Percentiles rank a stretch among this genome's conserved stretches.
Conservation (phyloP, 306 rosid genomes). For the Gynostemma pentaphyllum region DNA sequence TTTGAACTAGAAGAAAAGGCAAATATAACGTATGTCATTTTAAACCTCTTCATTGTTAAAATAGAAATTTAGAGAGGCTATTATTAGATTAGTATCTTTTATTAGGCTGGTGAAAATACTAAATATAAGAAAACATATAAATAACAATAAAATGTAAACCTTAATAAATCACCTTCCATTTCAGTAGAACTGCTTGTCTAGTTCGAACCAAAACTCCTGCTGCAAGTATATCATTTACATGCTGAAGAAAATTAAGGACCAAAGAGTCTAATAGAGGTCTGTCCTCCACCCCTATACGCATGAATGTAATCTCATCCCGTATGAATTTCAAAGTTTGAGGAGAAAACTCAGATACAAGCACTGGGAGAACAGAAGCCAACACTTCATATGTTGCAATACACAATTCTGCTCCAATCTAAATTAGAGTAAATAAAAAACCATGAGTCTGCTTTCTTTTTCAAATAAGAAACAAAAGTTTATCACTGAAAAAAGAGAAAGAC, state of each 20-base stretch:
- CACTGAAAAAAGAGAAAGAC: background rate
- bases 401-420: conserved; percentile 69
- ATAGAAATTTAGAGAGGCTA: background rate
- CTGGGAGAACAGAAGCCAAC: conserved; percentile 50
- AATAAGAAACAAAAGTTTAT: background rate
- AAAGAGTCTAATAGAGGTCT: conserved; percentile 45
- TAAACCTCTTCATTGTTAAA: background rate
- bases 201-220: conserved; percentile 65
- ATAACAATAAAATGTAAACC: background rate
- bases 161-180: conserved; percentile 52
- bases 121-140: background rate
- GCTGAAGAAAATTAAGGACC: conserved; percentile 46
- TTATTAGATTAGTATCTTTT: background rate
- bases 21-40: too few relatives aligned
- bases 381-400: conserved; percentile 81
- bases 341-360: conserved; percentile 40
- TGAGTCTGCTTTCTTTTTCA: background rate
- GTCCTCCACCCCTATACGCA: conserved; percentile 25
- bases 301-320: conserved; percentile 24
- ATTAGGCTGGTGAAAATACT: background rate
- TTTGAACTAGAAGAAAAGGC: too few relatives aligned
- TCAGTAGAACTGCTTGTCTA: conserved; percentile 79
- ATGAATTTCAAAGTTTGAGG: conserved; percentile 23
- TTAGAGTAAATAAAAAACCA: conserved; percentile 18
- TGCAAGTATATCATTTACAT: conserved; percentile 48